Conservation (phyloP, 352 stramenopile genomes). For the Globisporangium rhizosaccharum region DNA sequence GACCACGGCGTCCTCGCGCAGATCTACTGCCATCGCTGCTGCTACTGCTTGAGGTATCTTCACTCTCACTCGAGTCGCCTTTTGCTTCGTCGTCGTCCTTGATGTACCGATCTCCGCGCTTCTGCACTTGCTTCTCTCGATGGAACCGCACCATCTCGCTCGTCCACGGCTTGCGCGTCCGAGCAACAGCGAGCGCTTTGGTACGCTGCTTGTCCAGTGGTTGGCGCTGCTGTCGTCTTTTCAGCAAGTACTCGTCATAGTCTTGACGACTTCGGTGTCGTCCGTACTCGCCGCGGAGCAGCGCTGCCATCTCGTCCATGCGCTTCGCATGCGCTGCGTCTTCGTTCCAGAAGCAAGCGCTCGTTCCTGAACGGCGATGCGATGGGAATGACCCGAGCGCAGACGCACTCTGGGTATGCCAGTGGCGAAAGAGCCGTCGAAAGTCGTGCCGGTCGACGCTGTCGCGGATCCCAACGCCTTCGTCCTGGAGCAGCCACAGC, state of each 20-base stretch:
- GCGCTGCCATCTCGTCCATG: conserved; percentile 13
- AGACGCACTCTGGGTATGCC: conserved; percentile 26
- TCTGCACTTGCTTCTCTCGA: conserved; percentile 1
- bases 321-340: conserved; percentile 9
- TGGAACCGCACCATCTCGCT: conserved; percentile 6
- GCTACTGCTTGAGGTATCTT: background rate
- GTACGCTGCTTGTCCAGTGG: background rate
- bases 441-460: conserved; percentile 29
- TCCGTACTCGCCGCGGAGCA: conserved; percentile 22
- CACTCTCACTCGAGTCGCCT: conserved; percentile 1
- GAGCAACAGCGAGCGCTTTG: background rate
- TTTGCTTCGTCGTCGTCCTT: conserved; percentile 8
- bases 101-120: background rate
- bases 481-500: conserved; percentile 43
- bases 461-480: conserved; percentile 37
- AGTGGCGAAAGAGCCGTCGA: conserved; percentile 27
- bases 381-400: conserved; percentile 2
- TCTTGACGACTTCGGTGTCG: conserved; percentile 30
- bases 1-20: background rate
- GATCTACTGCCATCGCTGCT: background rate
- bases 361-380: background rate
- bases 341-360: conserved; percentile 4
- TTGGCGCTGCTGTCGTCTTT: conserved; percentile 9
- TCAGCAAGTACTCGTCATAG: conserved; percentile 43
- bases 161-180: conserved; percentile 1